Evolutionary conservation across 2,329 filamentous ascomycete genomes (phyloP).

Genomic region (Thielaviopsis musarum): DNA sequence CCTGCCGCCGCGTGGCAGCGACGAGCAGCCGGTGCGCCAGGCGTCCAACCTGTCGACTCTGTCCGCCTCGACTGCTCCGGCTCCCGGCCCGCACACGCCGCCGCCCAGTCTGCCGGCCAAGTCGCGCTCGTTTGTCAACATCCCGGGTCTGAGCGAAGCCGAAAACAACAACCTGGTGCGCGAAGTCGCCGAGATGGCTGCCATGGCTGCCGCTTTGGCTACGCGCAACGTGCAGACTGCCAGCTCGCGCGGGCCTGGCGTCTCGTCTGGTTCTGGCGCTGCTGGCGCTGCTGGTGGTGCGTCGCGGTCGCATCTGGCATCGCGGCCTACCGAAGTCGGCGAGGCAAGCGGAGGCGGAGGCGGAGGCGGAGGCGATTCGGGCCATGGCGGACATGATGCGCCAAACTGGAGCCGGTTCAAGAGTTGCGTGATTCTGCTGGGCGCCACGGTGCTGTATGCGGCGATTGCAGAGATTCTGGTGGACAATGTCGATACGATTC

Average conservation of each 20-base stretch:
- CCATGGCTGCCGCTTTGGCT: conserved; percentile 75
- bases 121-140: conserved; percentile 29
- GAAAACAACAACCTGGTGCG: conserved; percentile 69
- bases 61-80: conserved; percentile 22
- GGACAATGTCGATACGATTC: conserved; percentile 89
- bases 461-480: conserved; percentile 94
- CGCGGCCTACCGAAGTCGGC: conserved; percentile 13
- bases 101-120: conserved; percentile 23
- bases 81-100: conserved; percentile 17
- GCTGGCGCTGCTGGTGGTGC: neutral
- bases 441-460: conserved; percentile 84
- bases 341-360: conserved; percentile 11
- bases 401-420: conserved; percentile 93
- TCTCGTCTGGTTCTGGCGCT: conserved; percentile 8
- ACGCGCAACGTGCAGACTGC: conserved; percentile 48
- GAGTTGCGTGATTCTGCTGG: conserved; percentile 75
- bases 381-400: conserved; percentile 76
- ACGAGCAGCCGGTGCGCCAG: conserved; percentile 21
- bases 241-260: neutral
- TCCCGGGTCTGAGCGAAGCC: conserved; percentile 60
- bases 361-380: conserved; percentile 17
- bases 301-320: conserved; percentile 2
- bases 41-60: conserved; percentile 21
- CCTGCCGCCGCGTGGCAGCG: conserved; percentile 33
- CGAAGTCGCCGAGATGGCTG: conserved; percentile 84